Base-by-base conservation (phyloP, 2,329 filamentous ascomycete species). In the Fusarium floridanum region DNA sequence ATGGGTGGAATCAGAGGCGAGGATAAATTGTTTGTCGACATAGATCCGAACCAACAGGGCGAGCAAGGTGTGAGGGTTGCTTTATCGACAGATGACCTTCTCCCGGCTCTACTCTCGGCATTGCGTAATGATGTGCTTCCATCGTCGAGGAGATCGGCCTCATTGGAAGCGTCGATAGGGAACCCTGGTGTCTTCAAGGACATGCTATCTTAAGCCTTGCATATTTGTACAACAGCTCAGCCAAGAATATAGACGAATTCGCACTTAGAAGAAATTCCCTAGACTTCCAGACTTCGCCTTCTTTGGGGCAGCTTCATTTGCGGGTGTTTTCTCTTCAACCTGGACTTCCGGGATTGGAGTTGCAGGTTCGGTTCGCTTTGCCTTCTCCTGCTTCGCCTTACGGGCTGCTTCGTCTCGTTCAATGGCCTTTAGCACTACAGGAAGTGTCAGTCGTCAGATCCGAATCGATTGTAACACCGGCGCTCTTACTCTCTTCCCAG, bases 1-100 rank as follows among this genome's bases (percentile, higher is more conserved):
- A 88, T 98, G 68, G 94, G 94, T n/a, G 94, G 94, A 11, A 91
- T 95, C 29, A 88, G 94, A 76, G 93, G 94, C 17, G 94, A 97
- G 80, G 92, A 95, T n/a, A 84, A 84, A 5, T 92, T 95, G 77
- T 94, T 94, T 75, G 83, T 82, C 3, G 85, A 88, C 67, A 77
- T 93, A 53, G 83, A 88, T n/a, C 84, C 85, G 2, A 79, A 81
- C 3, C 89, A 91, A 73, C 75, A 75, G 6, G 90, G 90, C 16
- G 84, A 84, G 75, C 81, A 84, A 50, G 89, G 87, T 8, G 87
- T 90, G 20, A 86, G 91, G 77, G 83, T 90, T 22, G 90, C 92
- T 64, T 81, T 90, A 72, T 85, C 88, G 53, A 91, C 89, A 2
- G 88, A 92, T 65, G 84, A 84, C 69, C 79, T 92, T 36, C 82